Percentiles rank a stretch among this genome's conserved stretches.
Conservation (phyloP, 2,329 filamentous ascomycete species). For the Dothistroma septosporum region DNA sequence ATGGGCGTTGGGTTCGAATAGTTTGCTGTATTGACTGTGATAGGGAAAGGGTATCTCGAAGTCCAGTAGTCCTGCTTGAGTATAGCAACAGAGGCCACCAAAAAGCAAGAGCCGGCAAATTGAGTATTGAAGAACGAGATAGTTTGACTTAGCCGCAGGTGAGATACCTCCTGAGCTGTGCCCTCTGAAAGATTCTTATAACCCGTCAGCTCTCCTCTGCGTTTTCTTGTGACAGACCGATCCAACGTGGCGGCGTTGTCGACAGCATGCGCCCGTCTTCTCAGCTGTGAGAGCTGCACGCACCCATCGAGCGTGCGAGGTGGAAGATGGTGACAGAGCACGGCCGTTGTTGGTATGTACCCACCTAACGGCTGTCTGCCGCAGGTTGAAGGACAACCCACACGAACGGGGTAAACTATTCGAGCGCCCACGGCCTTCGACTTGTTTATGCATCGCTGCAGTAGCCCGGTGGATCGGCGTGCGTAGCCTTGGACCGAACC, state of each 20-base stretch:
- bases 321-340: constrained; percentile 3
- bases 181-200: constrained; percentile 20
- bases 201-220: constrained; percentile 10
- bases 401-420: constrained; percentile 11
- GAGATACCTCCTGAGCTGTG: constrained; percentile 22
- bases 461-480: constrained; percentile 25
- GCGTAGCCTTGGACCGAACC: constrained; percentile 23
- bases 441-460: constrained; percentile 22
- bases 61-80: constrained; percentile 18
- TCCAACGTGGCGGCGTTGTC: constrained; percentile 22
- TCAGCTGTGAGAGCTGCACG: constrained; percentile 16
- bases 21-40: constrained; percentile 10
- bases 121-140: constrained; percentile 27
- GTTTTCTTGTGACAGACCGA: constrained; percentile 18
- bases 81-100: constrained; percentile 13
- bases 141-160: constrained; percentile 29
- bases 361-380: constrained; percentile 16
- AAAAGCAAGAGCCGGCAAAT: constrained; percentile 25
- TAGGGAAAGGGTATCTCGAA: constrained; percentile 14
- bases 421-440: constrained; percentile 14
- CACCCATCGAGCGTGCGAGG: constrained; percentile 10
- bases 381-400: constrained; percentile 11
- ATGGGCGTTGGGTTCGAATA: constrained; percentile 11
- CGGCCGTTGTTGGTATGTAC: constrained; percentile 15
- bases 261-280: constrained; percentile 19